phyloP scores from a whole-genome alignment of 768 basidiomycete genomes.

The Suillus cothurnatus region DNA sequence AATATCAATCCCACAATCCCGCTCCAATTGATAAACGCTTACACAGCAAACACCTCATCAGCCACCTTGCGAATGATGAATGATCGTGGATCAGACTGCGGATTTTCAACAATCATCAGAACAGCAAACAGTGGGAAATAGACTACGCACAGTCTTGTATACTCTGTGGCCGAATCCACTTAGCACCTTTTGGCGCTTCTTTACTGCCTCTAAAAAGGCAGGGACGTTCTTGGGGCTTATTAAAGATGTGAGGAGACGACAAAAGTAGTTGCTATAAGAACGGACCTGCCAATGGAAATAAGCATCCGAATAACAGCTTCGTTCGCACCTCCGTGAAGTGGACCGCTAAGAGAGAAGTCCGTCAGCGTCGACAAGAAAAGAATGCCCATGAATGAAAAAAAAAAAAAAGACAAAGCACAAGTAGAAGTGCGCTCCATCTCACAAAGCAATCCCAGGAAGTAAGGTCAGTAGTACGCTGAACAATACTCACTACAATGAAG shows the following conservation, averaged over 20 bases:
- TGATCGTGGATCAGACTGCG: slow-evolving; percentile 85
- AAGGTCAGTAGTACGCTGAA: neutral
- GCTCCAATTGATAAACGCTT: slow-evolving; percentile 26
- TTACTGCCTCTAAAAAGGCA: slow-evolving; percentile 83
- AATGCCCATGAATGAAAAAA: neutral
- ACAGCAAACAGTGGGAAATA: slow-evolving; percentile 1
- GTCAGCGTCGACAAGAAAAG: neutral
- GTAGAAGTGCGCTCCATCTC: neutral
- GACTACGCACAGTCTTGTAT: slow-evolving; percentile 65
- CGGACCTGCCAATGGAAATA: slow-evolving; percentile 80
- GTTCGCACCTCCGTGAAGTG: slow-evolving; percentile 75
- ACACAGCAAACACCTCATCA: slow-evolving; percentile 91
- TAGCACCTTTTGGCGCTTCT: slow-evolving; percentile 84
- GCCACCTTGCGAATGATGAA: slow-evolving; percentile 90
- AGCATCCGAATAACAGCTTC: slow-evolving; percentile 96
- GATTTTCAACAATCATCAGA: neutral
- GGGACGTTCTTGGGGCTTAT: slow-evolving; percentile 81
- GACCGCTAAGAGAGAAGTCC: slow-evolving; percentile 13
- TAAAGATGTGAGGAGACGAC: neutral
- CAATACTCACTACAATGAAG: slow-evolving; percentile 81
- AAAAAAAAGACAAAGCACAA: neutral
- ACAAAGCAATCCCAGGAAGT: too few relatives aligned
- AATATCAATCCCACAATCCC: neutral
- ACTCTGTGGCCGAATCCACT: slow-evolving; percentile 90
- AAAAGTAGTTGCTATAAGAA: slow-evolving; percentile 1